A percentile compares a stretch with the other conserved stretches of the same genome.
Conservation (phyloP, 2,329 filamentous ascomycete species). For the Laburnicola sp. region DNA sequence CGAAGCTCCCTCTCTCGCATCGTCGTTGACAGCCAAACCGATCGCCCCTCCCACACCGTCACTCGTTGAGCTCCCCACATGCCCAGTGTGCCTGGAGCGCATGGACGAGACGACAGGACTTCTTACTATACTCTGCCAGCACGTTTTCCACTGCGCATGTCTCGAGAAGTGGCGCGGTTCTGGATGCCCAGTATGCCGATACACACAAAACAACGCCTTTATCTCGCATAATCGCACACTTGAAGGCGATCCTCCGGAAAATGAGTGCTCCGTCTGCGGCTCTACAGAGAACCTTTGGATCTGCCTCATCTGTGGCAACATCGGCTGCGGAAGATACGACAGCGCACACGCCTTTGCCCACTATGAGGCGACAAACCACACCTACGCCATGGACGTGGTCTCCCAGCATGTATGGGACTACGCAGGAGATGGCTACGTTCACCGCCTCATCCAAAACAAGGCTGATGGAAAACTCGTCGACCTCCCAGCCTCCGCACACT, state of each 20-base stretch:
- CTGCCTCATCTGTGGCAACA: conserved; percentile 87
- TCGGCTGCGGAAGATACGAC: conserved; percentile 94
- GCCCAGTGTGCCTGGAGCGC: conserved; percentile 91
- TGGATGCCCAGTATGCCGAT: conserved; percentile 92
- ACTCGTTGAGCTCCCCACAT: conserved; percentile 89
- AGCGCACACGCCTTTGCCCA: conserved; percentile 90
- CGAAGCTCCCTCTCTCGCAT: conserved; percentile 40
- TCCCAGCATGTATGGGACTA: conserved; percentile 99
- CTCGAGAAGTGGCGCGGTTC: conserved; percentile 94
- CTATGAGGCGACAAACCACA: conserved; percentile 86
- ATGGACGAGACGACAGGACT: conserved; percentile 98
- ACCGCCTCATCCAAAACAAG: conserved; percentile 91
- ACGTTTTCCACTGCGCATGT: conserved; percentile 96
- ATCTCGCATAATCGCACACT: conserved; percentile 27
- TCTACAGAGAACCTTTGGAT: conserved; percentile 87
- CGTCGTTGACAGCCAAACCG: conserved; percentile 61
- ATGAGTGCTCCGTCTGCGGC: conserved; percentile 80
- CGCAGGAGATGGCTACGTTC: conserved; percentile 91
- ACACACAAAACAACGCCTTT: conserved; percentile 67
- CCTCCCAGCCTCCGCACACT: conserved; percentile 62
- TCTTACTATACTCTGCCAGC: conserved; percentile 93
- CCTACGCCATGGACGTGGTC: conserved; percentile 87
- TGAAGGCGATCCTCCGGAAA: conserved; percentile 56
- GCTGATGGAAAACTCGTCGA: conserved; percentile 91
- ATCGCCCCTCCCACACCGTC: conserved; percentile 77